A percentile compares a stretch with the other conserved stretches of the same genome.
Conservation (phyloP, 2,329 filamentous ascomycete species). For the Pseudogymnoascus sp. region DNA sequence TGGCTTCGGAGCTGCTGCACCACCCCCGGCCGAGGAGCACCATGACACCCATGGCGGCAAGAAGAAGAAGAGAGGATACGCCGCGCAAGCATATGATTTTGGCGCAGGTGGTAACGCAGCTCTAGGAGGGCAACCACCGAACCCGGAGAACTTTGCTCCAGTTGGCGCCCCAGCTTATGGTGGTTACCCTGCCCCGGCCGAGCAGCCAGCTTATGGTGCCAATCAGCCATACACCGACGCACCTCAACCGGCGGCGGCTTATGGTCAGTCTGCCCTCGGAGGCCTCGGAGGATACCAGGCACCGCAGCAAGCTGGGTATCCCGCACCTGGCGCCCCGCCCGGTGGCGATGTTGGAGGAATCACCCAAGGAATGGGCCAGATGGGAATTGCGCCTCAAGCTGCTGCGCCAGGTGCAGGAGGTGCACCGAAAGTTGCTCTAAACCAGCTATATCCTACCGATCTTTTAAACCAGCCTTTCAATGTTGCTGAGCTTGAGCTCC, state of each 20-base stretch:
- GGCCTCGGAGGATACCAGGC: conserved; percentile 57
- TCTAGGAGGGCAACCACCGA: conserved; percentile 56
- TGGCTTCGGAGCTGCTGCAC: conserved; percentile 22
- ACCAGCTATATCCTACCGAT: conserved; percentile 88
- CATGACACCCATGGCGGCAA: conserved; percentile 44
- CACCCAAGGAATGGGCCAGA: conserved; percentile 73
- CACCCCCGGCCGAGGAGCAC: conserved; percentile 27
- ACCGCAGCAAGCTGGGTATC: conserved; percentile 48
- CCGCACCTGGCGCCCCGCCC: conserved; percentile 39
- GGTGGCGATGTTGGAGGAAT: conserved; percentile 58
- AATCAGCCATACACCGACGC: conserved; percentile 19
- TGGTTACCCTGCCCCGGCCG: conserved; percentile 25
- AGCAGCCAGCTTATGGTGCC: conserved; percentile 23
- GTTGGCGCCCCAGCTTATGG: conserved; percentile 31
- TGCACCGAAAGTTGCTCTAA: conserved; percentile 53
- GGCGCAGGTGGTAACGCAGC: conserved; percentile 77
- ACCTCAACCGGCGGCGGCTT: conserved; percentile 23
- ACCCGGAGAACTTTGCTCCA: conserved; percentile 36
- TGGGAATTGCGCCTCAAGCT: conserved; percentile 55
- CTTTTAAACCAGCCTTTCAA: conserved; percentile 90
- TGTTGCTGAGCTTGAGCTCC: conserved; percentile 82
- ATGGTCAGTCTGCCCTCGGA: conserved; percentile 35
- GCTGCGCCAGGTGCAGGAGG: conserved; percentile 36
- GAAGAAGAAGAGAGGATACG: conserved; percentile 94
- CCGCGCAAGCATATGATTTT: conserved; percentile 90